Evolutionary conservation across 305 asterid species (phyloP), one percentile per base, ranked within the genome.

Genomic region (Salvia sclarea): DNA sequence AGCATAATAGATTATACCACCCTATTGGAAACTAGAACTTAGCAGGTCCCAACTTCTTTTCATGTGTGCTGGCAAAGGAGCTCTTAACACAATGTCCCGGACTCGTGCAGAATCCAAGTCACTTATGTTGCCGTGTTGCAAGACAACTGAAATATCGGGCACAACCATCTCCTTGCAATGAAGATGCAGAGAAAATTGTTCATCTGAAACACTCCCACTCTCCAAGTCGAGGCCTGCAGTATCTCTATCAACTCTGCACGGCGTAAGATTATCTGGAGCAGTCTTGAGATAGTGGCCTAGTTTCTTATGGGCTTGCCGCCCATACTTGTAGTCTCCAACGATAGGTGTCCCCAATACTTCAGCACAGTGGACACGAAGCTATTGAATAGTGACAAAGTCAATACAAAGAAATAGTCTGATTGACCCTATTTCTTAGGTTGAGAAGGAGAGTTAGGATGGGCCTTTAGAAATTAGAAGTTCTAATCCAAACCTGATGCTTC

Each of bases 291-390:
- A 20, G 18, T 73, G 88, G 55, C 79, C 84, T 55, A 83, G 70
- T 64, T 83, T 83, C 82, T 76, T 87, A 85, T 91, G 99, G 47
- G 90, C 89, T 82, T 86, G 92, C 92, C 99, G 81, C 41, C 99
- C 99, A 14, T 94, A 94, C 79, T 85, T 91, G 84, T 84, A 94
- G 76, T 94, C 99, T 70, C 99, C 98, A 22, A 91, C 89, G 71
- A 94, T 94, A 3, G 99, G 99, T 20, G 97, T 94, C 61, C 99
- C 95, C 88, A 94, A 66, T 49, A 86, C 96, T 78, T 94, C 95
- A 2, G 99, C 97, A 61, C 99, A 89, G 76, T 94, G 98, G 72
- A 91, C 99, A 1, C 98, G 95, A 41, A 94, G 90, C 98, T 91
- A 64, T 80, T 57, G 48, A 47, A 38, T 45, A 18, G 40, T 45